These are phyloP conservation scores for Triangularia verruculosa DNA, from an alignment of 2,329 filamentous ascomycete species.

Conservation along the genomic window DNA sequence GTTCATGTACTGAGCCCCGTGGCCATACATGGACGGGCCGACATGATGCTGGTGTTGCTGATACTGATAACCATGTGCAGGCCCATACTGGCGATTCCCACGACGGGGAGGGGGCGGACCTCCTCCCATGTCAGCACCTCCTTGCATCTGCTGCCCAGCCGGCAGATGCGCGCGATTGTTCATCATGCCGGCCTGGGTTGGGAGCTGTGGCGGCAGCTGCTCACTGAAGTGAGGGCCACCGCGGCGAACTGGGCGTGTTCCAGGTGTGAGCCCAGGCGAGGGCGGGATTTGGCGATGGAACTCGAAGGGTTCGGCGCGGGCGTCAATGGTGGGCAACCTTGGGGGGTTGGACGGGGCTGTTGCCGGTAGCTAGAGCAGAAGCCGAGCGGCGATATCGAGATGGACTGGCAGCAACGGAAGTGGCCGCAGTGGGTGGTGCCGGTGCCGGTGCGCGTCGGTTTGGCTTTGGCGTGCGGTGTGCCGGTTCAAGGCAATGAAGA, in stretches of 20 bases:
- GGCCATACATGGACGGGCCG: slow-evolving; percentile 45
- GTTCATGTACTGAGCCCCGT: slow-evolving; percentile 41
- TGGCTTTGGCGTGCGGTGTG: neutral
- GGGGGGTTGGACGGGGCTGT: neutral
- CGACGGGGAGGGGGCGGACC: slow-evolving; percentile 32
- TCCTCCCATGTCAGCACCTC: slow-evolving; percentile 32
- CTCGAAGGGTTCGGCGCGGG: slow-evolving; percentile 10
- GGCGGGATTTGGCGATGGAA: slow-evolving; percentile 11
- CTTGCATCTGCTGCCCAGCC: slow-evolving; percentile 66
- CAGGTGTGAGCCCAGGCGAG: slow-evolving; percentile 16
- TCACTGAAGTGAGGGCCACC: slow-evolving; percentile 34
- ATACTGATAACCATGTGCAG: slow-evolving; percentile 33
- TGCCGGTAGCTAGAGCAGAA: neutral
- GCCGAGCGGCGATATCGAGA: neutral
- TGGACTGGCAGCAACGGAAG: neutral
- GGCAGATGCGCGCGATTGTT: slow-evolving; percentile 68
- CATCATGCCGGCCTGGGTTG: slow-evolving; percentile 70
- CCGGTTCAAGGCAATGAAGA: neutral
- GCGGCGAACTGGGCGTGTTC: slow-evolving; percentile 20
- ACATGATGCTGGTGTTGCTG: slow-evolving; percentile 43
- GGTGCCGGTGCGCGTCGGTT: neutral
- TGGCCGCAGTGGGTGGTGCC: neutral
- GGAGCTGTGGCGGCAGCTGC: slow-evolving; percentile 31
- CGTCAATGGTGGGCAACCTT: slow-evolving; percentile 11
- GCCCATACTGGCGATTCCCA: slow-evolving; percentile 34